Evolutionary conservation across 2,329 filamentous ascomycete species (phyloP), one percentile per base, ranked within the genome.

Genomic region (Blastomyces emzantsi): DNA sequence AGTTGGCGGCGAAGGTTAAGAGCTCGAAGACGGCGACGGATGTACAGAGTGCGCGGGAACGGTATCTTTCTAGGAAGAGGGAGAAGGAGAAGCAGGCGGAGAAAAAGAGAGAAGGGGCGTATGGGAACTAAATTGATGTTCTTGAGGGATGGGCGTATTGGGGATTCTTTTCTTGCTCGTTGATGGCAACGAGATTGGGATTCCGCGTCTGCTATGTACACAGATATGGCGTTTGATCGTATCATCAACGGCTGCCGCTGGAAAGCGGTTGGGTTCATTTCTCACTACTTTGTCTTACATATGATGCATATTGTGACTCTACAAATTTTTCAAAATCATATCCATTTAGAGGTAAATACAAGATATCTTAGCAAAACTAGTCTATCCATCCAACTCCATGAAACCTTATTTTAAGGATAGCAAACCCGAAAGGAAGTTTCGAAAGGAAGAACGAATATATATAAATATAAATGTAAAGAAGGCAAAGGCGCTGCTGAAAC

Each of bases 31-130:
- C 83, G 0, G 78, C 79, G 39, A 73, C 70, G 15, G 84, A 87
- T 64, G 83, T 87, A 49, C 80, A 78, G 65, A 83, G 83, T 70
- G 85, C 85, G 3, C 83, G 81, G 68, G 85, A 87, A 71, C 77
- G 85, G 55, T 87, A 85, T 70, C 71, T 87, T 69, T 82, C 84
- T 61, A 75, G 85, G 66, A 87, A 86, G 76, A 79, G 75, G 65
- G 84, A 86, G 65, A 72, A 74, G 45, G 76, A 78, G 62, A 73
- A 73, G n/a, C 72, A 72, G 43, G 69, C 68, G 15, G 70, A 86
- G 65, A 72, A 75, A 41, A 75, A 77, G 62, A 73, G 73, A n/a
- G 73, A 72, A 36, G 69, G 68, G 13, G 69, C 70, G 58, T 73
- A 72, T 62, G 65, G 13, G 36, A 28, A 30, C 1, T 36, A n/a